phyloP scores from a whole-genome alignment of 176 grass and related monocot genomes.

The Thinopyrum elongatum region DNA sequence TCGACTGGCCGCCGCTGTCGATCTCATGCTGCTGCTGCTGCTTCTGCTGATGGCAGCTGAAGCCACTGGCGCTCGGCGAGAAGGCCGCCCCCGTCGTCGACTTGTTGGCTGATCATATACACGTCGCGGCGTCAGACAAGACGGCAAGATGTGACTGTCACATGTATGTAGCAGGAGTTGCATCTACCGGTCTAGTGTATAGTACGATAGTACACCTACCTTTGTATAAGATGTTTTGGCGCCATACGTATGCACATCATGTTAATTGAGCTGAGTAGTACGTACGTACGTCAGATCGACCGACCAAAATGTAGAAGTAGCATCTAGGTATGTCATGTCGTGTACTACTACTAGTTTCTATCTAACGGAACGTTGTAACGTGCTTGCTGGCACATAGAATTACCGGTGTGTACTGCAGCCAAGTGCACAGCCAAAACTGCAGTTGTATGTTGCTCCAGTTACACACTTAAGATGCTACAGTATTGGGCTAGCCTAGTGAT shows the following conservation, averaged over 20 bases:
- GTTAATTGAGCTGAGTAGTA: not conserved
- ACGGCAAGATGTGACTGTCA: not conserved
- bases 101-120: constrained; percentile 7
- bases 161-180: constrained; percentile 6
- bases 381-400: constrained; percentile 2
- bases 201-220: not conserved
- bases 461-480: too few relatives aligned
- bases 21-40: constrained; percentile 18
- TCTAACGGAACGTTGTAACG: not conserved
- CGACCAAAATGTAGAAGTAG: not conserved
- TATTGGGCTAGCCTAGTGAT: not conserved
- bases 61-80: constrained; percentile 23
- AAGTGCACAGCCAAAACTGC: not conserved
- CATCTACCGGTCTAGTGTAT: not conserved
- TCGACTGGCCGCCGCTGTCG: constrained; percentile 26
- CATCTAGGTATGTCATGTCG: constrained; percentile 11
- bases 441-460: not conserved
- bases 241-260: not conserved
- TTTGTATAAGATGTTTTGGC: constrained; percentile 1
- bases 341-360: not conserved
- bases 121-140: constrained; percentile 2
- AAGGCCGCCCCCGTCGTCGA: not conserved
- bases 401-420: not conserved
- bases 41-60: constrained; percentile 33
- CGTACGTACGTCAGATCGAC: not conserved